Conservation (phyloP, 768 basidiomycete genomes). For the Sporobolomyces pararoseus region DNA sequence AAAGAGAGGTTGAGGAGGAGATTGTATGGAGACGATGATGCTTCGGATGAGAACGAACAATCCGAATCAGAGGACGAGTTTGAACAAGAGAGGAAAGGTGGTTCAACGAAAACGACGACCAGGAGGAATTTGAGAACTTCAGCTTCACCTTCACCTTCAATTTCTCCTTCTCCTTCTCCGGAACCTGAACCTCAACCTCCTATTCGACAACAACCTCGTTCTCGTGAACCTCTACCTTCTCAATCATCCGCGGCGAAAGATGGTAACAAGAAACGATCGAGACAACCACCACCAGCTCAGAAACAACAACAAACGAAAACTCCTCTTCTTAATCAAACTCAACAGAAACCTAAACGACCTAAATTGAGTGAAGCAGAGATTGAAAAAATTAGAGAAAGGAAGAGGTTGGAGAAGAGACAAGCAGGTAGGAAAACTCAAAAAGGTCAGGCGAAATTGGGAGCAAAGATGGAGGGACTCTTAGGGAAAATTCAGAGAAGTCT, state of each 20-base stretch:
- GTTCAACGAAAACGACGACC: not conserved
- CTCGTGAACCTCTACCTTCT: slow-evolving; percentile 21
- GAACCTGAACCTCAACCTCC: slow-evolving; percentile 7
- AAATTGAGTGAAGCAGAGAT: slow-evolving; percentile 31
- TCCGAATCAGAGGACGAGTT: slow-evolving; percentile 19
- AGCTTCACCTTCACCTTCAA: slow-evolving; percentile 2
- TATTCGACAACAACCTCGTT: not conserved
- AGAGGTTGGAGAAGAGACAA: slow-evolving; percentile 23
- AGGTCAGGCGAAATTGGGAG: slow-evolving; percentile 39
- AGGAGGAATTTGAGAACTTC: not conserved
- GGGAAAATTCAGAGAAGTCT: slow-evolving; percentile 31
- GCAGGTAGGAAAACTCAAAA: slow-evolving; percentile 23
- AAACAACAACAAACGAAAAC: not conserved
- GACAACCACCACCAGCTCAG: not conserved
- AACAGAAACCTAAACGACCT: slow-evolving; percentile 20
- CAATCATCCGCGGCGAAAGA: slow-evolving; percentile 6
- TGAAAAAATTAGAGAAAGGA: slow-evolving; percentile 29
- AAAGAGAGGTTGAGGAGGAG: slow-evolving; percentile 28
- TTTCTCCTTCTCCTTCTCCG: slow-evolving; percentile 1
- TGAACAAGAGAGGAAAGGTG: slow-evolving; percentile 16
- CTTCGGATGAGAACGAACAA: slow-evolving; percentile 18
- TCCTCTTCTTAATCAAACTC: no score
- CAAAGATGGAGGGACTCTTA: slow-evolving; percentile 30
- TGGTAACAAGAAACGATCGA: slow-evolving; percentile 3
- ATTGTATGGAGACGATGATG: slow-evolving; percentile 35